Percentiles rank a stretch among this genome's conserved stretches.
Evolutionary conservation across 805 yeast species (phyloP).

Genomic region (Starmerella stellata): DNA sequence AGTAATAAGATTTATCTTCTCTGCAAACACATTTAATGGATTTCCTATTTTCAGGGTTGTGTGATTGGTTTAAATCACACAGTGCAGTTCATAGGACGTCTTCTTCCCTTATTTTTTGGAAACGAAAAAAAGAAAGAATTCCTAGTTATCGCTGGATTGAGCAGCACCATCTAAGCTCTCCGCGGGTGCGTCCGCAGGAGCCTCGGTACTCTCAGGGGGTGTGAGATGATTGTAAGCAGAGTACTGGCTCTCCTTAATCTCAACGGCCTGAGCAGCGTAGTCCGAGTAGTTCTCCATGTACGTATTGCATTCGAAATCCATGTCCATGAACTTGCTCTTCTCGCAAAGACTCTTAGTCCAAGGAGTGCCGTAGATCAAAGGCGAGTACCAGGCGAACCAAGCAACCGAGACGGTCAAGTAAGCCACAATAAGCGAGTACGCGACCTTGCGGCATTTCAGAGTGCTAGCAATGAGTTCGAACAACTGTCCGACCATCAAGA

Average conservation of each 20-base stretch:
- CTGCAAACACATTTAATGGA: too few relatives aligned
- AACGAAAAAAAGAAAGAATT: too few relatives aligned
- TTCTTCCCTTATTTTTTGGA: too few relatives aligned
- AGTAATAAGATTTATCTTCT: too few relatives aligned
- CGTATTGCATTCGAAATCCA: conserved; percentile 78
- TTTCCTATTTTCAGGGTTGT: too few relatives aligned
- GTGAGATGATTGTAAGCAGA: conserved; percentile 12
- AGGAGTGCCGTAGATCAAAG: conserved; percentile 57
- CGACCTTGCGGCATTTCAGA: conserved; percentile 10
- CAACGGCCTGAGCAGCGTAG: conserved; percentile 16
- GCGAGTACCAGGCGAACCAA: conserved; percentile 44
- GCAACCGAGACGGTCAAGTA: conserved; percentile 34
- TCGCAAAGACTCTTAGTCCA: conserved; percentile 64
- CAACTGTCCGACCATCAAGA: conserved; percentile 52
- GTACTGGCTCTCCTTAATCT: conserved; percentile 10
- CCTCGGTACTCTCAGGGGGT: conserved; percentile 4
- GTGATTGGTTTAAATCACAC: too few relatives aligned
- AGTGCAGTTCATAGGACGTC: too few relatives aligned
- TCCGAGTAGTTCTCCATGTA: conserved; percentile 25
- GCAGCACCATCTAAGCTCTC: too few relatives aligned
- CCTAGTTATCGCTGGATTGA: too few relatives aligned
- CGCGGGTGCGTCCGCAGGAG: too few relatives aligned
- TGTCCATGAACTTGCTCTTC: conserved; percentile 41
- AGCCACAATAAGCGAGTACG: conserved; percentile 27
- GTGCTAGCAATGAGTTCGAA: conserved; percentile 23